Percentiles rank a stretch among this genome's conserved stretches.
phyloP scores from a whole-genome alignment of 2,329 filamentous ascomycete species.

The Colletotrichum spinosum region DNA sequence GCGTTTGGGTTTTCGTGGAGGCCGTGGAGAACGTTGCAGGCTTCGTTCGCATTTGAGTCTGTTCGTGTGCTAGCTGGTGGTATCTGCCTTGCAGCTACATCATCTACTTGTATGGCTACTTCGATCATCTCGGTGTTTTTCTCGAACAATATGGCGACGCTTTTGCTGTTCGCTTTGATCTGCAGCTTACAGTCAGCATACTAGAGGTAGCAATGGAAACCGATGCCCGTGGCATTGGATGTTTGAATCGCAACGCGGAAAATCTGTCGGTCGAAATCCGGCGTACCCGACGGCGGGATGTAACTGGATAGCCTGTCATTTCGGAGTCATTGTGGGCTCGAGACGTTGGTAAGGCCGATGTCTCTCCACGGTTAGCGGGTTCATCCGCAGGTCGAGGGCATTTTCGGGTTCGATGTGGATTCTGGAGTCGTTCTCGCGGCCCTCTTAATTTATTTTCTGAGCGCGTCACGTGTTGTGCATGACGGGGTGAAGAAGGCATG shows the following conservation, averaged over 20 bases:
- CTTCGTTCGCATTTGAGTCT: conserved; percentile 23
- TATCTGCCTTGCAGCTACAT: too few species aligned
- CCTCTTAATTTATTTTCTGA: conserved; percentile 16
- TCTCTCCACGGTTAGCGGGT: conserved; percentile 33
- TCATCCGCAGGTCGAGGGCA: conserved; percentile 14
- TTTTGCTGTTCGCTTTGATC: too few species aligned
- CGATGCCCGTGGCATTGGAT: too few species aligned
- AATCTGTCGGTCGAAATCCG: conserved; percentile 31
- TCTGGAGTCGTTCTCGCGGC: conserved; percentile 10
- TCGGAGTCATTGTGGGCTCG: conserved; percentile 36
- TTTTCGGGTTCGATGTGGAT: conserved; percentile 12
- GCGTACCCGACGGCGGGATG: conserved; percentile 25
- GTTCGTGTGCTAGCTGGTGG: neutral
- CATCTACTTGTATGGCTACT: too few species aligned
- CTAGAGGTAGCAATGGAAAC: too few species aligned
- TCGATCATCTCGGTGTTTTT: too few species aligned
- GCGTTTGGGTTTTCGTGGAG: conserved; percentile 13
- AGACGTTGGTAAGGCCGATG: conserved; percentile 31
- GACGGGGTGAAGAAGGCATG: neutral
- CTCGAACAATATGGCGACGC: too few species aligned
- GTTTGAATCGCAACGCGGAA: conserved; percentile 1
- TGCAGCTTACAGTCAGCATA: too few species aligned
- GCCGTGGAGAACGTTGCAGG: neutral
- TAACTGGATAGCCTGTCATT: conserved; percentile 29
- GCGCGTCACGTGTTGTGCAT: neutral